Base-by-base conservation (phyloP, 2,329 filamentous ascomycete species). In the Exophiala spinifera region DNA sequence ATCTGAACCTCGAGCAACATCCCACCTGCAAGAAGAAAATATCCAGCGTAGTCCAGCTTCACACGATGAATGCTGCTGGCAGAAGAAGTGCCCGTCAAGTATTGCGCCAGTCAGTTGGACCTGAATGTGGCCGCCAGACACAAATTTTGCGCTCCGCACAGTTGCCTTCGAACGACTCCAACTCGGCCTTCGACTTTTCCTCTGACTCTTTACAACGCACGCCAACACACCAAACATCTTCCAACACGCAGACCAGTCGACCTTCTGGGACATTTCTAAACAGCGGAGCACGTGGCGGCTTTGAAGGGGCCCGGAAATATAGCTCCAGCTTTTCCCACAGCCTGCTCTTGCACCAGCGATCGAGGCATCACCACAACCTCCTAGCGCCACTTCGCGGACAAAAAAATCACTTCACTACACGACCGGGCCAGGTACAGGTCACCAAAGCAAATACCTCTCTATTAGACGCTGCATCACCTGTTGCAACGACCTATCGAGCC, bases 131-230 rank as follows among this genome's bases (percentile, higher is more conserved):
- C 11, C 45, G 17, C 15, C 33, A 36, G 14, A 14, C n/a, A 44
- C 21, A 21, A 44, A 44, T 20, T n/a, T 49, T 49, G 31, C 33
- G 28, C 46, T 49, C 49, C 36, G 37, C 34, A 42, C 49, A 13
- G 46, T 39, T 20, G 25, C n/a, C n/a, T 37, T 34, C 40, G 20
- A 42, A 17, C 47, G 21, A 47, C 43, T 40, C 42, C 49, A 51
- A 39, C 40, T 33, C 28, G 7, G 28, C 15, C 28, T 39, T 39
- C 13, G 11, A 44, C 21, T 44, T 28, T 44, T 44, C 34, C n/a
- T 34, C 42, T 34, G 25, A 52, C 25, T 31, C 28, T 13, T 21
- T 34, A 37, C 33, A 33, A 19, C 25, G 15, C 11, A 23, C 7
- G 23, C 28, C 46, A 20, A 11, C n/a, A 14, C 17, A n/a, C 7